Evolutionary conservation across 2,329 filamentous ascomycete species (phyloP), one percentile per base, ranked within the genome.

Genomic region (Diaporthe batatas): DNA sequence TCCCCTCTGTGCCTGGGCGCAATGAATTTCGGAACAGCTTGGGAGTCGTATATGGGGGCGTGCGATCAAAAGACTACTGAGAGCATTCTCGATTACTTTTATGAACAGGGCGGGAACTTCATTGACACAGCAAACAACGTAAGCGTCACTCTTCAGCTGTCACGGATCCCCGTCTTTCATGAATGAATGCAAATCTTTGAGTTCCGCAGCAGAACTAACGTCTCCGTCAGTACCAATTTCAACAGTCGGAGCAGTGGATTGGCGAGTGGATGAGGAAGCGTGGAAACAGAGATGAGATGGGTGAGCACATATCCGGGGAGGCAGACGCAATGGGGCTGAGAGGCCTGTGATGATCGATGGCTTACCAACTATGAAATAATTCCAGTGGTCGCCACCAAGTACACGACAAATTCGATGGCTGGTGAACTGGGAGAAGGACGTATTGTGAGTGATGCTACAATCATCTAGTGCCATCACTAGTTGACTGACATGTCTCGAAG

Each of bases 231-330:
- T 94, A 94, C 81, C 91, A 92, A 76, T 82, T 85, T 70, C 85
- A 83, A 75, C 85, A 91, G 80, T 88, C 88, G 2, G 91, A 93
- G 79, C 80, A 36, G 47, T 92, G 91, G 89, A 83, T 94, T 72
- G 92, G 92, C 47, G 90, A 92, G 76, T 94, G 92, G 91, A 91
- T 93, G 89, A 84, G 86, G 77, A 86, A 86, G 74, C 87, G 90
- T 12, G 85, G 86, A n/a, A 89, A 89, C 73, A 87, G 92, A 32
- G 91, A 93, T 76, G 84, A 92, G 78, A 88, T 94, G 81, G 84
- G 86, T 88, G 77, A 73, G 84, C 23, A 14, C n/a, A 8, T 6
- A 7, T 16, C 62, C 12, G 18, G 47, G 25, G 2, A 34, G 34
- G 18, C 14, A 42, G 14, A 42, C 6, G 12, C 39, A 16, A 12